Base-by-base conservation (phyloP, 306 rosid genomes). In the Casuarina equisetifolia region DNA sequence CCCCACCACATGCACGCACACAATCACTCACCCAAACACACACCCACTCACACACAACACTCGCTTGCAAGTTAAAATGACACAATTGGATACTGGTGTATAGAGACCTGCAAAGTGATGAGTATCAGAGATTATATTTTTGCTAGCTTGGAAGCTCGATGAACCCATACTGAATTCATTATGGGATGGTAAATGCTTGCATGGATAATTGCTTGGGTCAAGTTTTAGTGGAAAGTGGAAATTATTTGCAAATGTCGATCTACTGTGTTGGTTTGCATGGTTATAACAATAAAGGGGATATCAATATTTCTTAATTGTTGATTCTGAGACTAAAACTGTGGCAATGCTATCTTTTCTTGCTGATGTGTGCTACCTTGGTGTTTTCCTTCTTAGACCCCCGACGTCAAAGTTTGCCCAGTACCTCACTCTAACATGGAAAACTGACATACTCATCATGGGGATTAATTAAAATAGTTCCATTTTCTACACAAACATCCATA, bases 61-160 rank as follows among this genome's bases (percentile, higher is more conserved):
- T 25, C 32, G 32, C 32, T 25, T 25, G 32, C 32, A 25, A 25
- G 32, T 25, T 25, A 25, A 25, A n/a, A 16, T 54, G n/a, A 4
- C 59, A 12, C 4, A 59, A 59, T 59, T 32, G 17, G 11, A 4
- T 12, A 10, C 42, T 59, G 42, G 2, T 4, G 7, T 62, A 13
- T 35, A 62, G 44, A 62, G 20, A 44, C 39, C 36, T 38, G 44
- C 45, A 35, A 63, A 36, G 44, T 63, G 25, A 63, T 15, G 39
- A 63, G 46, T 63, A 63, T 63, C 69, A 36, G 45, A 12, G 69
- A 16, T 63, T 63, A 39, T 13, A n/a, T 55, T n/a, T 55, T 55
- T n/a, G 61, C 61, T 55, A 32, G n/a, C 61, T 35, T 17, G 25
- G 19, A 55, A 55, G 25, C 36, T 55, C 6, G 19, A 55, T 19